Evolutionary conservation across 768 basidiomycete species (phyloP).

Genomic region (Paxillus ammoniavirescens): DNA sequence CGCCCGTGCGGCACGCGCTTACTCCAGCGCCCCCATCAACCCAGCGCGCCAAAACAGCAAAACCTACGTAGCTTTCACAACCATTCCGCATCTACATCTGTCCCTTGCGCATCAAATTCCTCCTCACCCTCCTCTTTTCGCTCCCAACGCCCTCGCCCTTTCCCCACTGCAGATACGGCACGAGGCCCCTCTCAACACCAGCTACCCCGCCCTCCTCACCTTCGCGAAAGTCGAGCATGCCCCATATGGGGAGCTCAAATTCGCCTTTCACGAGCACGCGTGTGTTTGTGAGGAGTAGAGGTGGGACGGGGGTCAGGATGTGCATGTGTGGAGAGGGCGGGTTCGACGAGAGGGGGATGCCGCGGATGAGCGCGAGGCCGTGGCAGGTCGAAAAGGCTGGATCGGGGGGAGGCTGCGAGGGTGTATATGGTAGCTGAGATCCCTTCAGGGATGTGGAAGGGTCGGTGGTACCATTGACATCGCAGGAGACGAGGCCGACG

Average conservation of each 20-base stretch:
- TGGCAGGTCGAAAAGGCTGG: slow-evolving; percentile 46
- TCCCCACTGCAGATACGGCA: slow-evolving; percentile 81
- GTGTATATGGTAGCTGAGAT: slow-evolving; percentile 53
- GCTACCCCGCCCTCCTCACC: slow-evolving; percentile 42
- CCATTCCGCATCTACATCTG: slow-evolving; percentile 38
- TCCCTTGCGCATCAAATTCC: slow-evolving; percentile 84
- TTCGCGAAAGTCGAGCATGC: slow-evolving; percentile 71
- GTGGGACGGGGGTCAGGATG: slow-evolving; percentile 75
- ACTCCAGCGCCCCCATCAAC: not conserved
- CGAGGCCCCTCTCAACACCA: slow-evolving; percentile 49
- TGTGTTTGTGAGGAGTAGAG: slow-evolving; percentile 37
- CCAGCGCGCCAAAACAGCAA: no score
- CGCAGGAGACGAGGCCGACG: slow-evolving; percentile 67
- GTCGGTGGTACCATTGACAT: slow-evolving; percentile 13
- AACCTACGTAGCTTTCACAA: not conserved
- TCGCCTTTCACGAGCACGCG: slow-evolving; percentile 74
- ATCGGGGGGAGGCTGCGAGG: slow-evolving; percentile 50
- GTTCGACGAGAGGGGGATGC: slow-evolving; percentile 25
- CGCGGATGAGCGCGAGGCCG: slow-evolving; percentile 78
- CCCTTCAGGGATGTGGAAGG: not conserved
- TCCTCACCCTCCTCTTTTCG: slow-evolving; percentile 68
- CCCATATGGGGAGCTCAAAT: slow-evolving; percentile 84
- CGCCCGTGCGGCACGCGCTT: no score
- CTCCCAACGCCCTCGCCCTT: slow-evolving; percentile 69
- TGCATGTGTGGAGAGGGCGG: slow-evolving; percentile 50